These are phyloP conservation scores for Saccharomycopsis phalli DNA, from an alignment of 1,139 yeast genomes.

Conservation along the genomic window DNA sequence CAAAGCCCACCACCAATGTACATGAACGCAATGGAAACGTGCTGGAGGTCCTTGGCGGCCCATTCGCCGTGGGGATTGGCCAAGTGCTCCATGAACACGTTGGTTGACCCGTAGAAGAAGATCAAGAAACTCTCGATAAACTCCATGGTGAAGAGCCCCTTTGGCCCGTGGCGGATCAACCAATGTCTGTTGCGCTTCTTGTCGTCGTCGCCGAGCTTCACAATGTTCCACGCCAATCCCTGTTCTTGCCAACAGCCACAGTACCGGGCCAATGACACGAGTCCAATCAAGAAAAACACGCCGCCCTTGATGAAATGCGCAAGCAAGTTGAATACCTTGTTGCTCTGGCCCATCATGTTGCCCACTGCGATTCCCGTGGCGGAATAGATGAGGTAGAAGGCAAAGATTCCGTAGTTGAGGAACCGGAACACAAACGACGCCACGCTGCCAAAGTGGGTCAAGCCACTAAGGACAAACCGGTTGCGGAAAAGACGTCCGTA, in stretches of 20 bases:
- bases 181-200: slow-evolving; percentile 27
- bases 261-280: slow-evolving; percentile 72
- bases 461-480: slow-evolving; percentile 27
- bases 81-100: slow-evolving; percentile 82
- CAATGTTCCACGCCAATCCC: slow-evolving; percentile 92
- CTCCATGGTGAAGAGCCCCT: slow-evolving; percentile 70
- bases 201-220: slow-evolving; percentile 30
- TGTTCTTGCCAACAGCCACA: slow-evolving; percentile 66
- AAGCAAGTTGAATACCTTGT: slow-evolving; percentile 62
- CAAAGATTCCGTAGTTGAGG: slow-evolving; percentile 58
- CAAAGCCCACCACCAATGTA: slow-evolving; percentile 88
- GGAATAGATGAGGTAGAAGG: slow-evolving; percentile 49
- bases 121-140: slow-evolving; percentile 71
- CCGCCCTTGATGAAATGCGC: slow-evolving; percentile 98
- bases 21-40: slow-evolving; percentile 90
- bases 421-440: slow-evolving; percentile 38
- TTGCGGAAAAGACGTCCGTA: slow-evolving; percentile 28
- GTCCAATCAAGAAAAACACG: slow-evolving; percentile 68
- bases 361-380: slow-evolving; percentile 75
- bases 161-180: slow-evolving; percentile 32
- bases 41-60: slow-evolving; percentile 92
- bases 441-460: slow-evolving; percentile 32
- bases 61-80: slow-evolving; percentile 69
- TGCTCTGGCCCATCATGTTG: slow-evolving; percentile 57
- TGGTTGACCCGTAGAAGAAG: slow-evolving; percentile 80